A percentile compares a stretch with the other conserved stretches of the same genome.
phyloP scores from a whole-genome alignment of 2,329 filamentous ascomycete genomes.

The Microdochium trichocladiopsis region DNA sequence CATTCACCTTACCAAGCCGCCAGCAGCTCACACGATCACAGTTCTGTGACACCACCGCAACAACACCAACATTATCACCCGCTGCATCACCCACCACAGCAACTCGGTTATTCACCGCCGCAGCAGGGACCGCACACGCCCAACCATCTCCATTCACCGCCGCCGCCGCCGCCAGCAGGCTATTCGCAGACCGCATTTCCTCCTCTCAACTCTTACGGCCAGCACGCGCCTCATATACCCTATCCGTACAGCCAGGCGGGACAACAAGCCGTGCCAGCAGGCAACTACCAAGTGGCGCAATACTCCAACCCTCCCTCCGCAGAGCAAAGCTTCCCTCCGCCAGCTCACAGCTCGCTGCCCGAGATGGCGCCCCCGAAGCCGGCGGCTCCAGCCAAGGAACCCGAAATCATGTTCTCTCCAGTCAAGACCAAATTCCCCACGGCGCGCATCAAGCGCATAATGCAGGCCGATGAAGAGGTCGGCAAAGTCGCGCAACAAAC shows the following conservation, averaged over 20 bases:
- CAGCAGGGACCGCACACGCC: not conserved
- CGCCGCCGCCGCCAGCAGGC: not conserved
- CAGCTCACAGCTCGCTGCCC: conserved; percentile 8
- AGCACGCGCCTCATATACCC: not conserved
- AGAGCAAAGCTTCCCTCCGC: conserved; percentile 4
- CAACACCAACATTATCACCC: not conserved
- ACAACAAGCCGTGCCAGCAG: not conserved
- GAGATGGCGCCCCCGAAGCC: conserved; percentile 32
- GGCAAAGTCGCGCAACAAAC: conserved; percentile 98
- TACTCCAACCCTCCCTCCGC: not conserved
- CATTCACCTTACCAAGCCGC: not conserved
- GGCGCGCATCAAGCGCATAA: conserved; percentile 95
- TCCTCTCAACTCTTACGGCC: not conserved
- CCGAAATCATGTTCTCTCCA: conserved; percentile 53
- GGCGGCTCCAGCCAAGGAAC: conserved; percentile 26
- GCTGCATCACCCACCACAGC: not conserved
- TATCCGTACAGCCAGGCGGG: not conserved
- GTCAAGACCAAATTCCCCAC: conserved; percentile 96
- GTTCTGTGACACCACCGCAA: not conserved
- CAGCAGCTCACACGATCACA: not conserved
- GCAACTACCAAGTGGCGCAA: not conserved
- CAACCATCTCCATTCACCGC: not conserved
- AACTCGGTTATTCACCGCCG: not conserved
- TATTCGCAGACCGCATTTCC: not conserved
- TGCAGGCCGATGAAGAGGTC: conserved; percentile 98